phyloP scores from a whole-genome alignment of 1,139 yeast genomes.

The Geotrichum fermentans region DNA sequence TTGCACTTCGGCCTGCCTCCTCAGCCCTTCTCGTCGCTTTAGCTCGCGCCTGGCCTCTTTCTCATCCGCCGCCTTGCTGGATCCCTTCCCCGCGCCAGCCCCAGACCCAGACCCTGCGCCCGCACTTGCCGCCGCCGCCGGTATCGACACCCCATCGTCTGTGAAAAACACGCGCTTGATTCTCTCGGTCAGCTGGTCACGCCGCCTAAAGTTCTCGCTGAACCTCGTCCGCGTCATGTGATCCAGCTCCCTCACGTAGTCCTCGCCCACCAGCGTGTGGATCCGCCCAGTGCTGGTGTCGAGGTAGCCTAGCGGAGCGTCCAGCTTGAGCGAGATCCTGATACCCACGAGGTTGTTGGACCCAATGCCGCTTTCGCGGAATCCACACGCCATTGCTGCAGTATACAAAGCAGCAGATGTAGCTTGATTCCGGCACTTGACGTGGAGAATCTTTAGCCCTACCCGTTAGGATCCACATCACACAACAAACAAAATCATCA shows the following conservation, averaged over 20 bases:
- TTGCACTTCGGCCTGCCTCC: conserved; percentile 2
- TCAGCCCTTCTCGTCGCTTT: conserved; percentile 6
- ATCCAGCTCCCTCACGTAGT: conserved; percentile 30
- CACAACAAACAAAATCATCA: not conserved
- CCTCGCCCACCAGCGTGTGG: conserved; percentile 32
- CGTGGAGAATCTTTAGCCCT: conserved; percentile 53
- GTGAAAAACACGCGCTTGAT: conserved; percentile 1
- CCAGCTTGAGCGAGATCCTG: conserved; percentile 64
- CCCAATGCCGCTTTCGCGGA: conserved; percentile 82
- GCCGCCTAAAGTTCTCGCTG: conserved; percentile 15
- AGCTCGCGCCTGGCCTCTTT: conserved; percentile 5
- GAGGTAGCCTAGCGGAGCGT: conserved; percentile 64
- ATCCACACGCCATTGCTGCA: conserved; percentile 78
- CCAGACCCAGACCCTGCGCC: too few relatives aligned
- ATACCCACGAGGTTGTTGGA: conserved; percentile 74
- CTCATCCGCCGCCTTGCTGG: not conserved
- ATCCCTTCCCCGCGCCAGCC: too few relatives aligned
- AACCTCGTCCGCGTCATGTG: conserved; percentile 15
- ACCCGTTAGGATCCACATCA: not conserved
- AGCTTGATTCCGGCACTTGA: conserved; percentile 60
- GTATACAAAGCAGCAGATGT: conserved; percentile 61
- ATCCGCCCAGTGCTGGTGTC: conserved; percentile 25
- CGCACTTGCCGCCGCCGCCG: too few relatives aligned
- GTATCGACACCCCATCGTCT: not conserved
- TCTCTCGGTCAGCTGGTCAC: conserved; percentile 2